These are phyloP conservation scores for Pleurostoma richardsiae DNA, from an alignment of 2,329 filamentous ascomycete species.

Conservation along the genomic window DNA sequence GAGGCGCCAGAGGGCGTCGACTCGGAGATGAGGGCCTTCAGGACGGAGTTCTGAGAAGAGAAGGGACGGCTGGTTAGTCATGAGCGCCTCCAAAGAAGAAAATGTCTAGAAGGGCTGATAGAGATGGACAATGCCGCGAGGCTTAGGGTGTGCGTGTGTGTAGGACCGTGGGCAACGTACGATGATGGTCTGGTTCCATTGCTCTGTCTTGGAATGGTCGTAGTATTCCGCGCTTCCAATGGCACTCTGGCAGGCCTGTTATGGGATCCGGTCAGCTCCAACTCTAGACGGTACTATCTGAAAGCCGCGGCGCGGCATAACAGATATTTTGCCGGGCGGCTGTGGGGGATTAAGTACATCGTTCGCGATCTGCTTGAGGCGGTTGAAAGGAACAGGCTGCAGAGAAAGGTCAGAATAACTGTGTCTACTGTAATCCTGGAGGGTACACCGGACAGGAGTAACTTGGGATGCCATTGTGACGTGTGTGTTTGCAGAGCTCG, in stretches of 20 bases:
- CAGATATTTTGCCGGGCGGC: too few species aligned
- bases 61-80: conserved; percentile 4
- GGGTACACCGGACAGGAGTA: neutral
- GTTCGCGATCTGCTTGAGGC: conserved; percentile 79
- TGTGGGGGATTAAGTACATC: conserved; percentile 53
- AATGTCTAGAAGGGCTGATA: neutral
- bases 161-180: conserved; percentile 44
- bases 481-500: too few species aligned
- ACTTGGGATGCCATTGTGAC: conserved; percentile 4
- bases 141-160: too few species aligned
- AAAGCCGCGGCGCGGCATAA: too few species aligned
- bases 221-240: conserved; percentile 74
- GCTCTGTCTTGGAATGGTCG: conserved; percentile 76
- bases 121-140: too few species aligned
- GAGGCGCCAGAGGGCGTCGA: conserved; percentile 53
- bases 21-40: conserved; percentile 73
- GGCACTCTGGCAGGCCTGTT: conserved; percentile 75
- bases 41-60: conserved; percentile 60
- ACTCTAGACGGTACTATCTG: too few species aligned
- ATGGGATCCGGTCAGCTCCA: conserved; percentile 9
- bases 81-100: neutral
- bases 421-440: too few species aligned
- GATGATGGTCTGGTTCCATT: conserved; percentile 92
- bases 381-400: conserved; percentile 70
- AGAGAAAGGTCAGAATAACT: conserved; percentile 3